Conservation (phyloP, 768 basidiomycete genomes). For the Agaricus subrufescens region DNA sequence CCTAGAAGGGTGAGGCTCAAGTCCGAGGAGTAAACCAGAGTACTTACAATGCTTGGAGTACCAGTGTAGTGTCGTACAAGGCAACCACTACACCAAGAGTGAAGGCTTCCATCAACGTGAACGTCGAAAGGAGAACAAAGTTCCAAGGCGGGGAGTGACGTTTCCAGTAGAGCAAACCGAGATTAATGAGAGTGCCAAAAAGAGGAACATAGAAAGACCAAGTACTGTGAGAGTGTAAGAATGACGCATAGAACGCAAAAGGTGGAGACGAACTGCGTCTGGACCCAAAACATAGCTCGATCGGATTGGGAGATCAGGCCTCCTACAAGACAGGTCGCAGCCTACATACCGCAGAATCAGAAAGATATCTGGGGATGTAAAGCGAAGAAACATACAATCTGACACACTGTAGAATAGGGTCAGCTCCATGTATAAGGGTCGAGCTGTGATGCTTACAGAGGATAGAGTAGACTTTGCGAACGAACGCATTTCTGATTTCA, state of each 20-base stretch:
- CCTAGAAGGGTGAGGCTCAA: conserved; percentile 25
- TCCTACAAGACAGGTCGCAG: conserved; percentile 73
- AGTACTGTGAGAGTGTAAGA: conserved; percentile 31
- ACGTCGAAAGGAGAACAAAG: conserved; percentile 75
- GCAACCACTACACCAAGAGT: conserved; percentile 84
- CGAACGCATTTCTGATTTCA: conserved; percentile 80
- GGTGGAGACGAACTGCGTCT: conserved; percentile 43
- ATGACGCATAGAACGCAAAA: neutral
- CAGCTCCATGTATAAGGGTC: neutral
- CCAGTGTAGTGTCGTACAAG: conserved; percentile 65
- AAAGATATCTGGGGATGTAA: neutral
- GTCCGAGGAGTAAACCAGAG: neutral
- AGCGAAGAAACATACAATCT: conserved; percentile 51
- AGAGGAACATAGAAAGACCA: conserved; percentile 83
- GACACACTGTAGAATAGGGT: conserved; percentile 44
- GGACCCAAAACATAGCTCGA: conserved; percentile 64
- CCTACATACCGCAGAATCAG: conserved; percentile 33
- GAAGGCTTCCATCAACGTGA: conserved; percentile 89
- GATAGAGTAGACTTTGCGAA: conserved; percentile 89
- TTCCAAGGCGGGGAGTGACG: conserved; percentile 89
- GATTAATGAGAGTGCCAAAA: conserved; percentile 73
- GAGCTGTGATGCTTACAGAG: conserved; percentile 53
- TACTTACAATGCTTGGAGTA: conserved; percentile 82
- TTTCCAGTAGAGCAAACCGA: conserved; percentile 86
- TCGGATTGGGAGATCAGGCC: conserved; percentile 63